phyloP scores from a whole-genome alignment of 2,329 filamentous ascomycete species.

The Fusarium guadeloupense region DNA sequence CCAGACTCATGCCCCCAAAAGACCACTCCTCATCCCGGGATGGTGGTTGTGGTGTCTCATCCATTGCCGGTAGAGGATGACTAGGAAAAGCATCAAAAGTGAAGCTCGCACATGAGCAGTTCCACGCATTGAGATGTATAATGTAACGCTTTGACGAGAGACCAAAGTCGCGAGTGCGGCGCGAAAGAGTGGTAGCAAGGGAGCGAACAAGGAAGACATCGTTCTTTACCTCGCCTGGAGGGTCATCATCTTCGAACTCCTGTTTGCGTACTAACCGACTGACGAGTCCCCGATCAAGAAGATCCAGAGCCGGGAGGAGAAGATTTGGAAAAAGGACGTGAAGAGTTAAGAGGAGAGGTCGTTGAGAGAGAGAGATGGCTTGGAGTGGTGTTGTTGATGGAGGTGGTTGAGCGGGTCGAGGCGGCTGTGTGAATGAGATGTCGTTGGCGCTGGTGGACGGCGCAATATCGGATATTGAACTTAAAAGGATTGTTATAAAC shows the following conservation, averaged over 20 bases:
- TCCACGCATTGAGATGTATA: conserved; percentile 81
- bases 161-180: conserved; percentile 27
- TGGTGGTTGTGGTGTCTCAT: not conserved
- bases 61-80: conserved; percentile 6
- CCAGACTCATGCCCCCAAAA: conserved; percentile 62
- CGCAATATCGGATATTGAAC: conserved; percentile 47
- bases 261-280: conserved; percentile 55
- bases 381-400: conserved; percentile 26
- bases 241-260: not conserved
- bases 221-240: conserved; percentile 31
- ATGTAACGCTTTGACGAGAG: conserved; percentile 62
- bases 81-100: conserved; percentile 72
- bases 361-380: conserved; percentile 45
- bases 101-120: conserved; percentile 89
- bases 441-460: conserved; percentile 6
- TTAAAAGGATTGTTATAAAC: conserved; percentile 61
- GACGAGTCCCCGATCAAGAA: conserved; percentile 82
- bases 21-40: conserved; percentile 39
- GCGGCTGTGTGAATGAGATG: conserved; percentile 11
- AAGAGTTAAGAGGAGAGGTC: conserved; percentile 75
- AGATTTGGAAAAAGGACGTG: conserved; percentile 86
- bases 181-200: conserved; percentile 50
- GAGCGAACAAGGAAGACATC: conserved; percentile 72
- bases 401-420: conserved; percentile 23
- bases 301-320: conserved; percentile 84